Percentiles rank a stretch among this genome's conserved stretches.
Conservation (phyloP, 1,139 yeast species). For the Blastobotrys arbuscula region DNA sequence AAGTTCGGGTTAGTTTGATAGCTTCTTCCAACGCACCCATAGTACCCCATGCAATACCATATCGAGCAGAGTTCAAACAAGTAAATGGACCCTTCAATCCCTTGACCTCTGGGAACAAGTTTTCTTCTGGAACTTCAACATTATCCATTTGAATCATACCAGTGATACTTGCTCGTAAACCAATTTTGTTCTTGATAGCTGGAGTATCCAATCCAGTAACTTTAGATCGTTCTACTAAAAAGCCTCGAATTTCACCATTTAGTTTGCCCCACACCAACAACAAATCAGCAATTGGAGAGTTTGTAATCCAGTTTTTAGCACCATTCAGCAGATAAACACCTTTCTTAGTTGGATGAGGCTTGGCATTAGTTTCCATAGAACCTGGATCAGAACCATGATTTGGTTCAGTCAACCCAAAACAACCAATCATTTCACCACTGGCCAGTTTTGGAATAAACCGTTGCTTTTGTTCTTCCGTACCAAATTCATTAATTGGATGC, state of each 20-base stretch:
- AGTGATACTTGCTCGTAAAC: conserved; percentile 41
- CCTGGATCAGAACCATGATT: conserved; percentile 45
- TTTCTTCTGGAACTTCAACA: conserved; percentile 41
- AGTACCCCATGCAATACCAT: conserved; percentile 43
- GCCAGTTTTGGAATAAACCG: conserved; percentile 39
- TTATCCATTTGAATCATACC: conserved; percentile 43
- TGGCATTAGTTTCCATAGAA: conserved; percentile 41
- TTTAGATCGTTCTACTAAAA: conserved; percentile 36
- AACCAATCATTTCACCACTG: conserved; percentile 41
- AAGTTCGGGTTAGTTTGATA: conserved; percentile 35
- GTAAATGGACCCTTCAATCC: conserved; percentile 44
- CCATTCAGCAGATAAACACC: conserved; percentile 40
- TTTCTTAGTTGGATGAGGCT: conserved; percentile 39
- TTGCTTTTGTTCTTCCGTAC: conserved; percentile 40
- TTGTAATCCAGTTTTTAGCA: conserved; percentile 43
- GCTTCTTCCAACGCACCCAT: conserved; percentile 43
- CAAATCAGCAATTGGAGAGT: conserved; percentile 43
- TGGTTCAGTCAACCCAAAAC: conserved; percentile 44
- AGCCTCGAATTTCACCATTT: conserved; percentile 41
- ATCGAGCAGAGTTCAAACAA: conserved; percentile 41
- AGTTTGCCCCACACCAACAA: conserved; percentile 42
- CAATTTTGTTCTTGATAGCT: conserved; percentile 37
- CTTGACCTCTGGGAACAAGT: conserved; percentile 36
- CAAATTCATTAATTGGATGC: conserved; percentile 41
- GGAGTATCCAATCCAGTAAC: conserved; percentile 39